These are phyloP conservation scores for Backusella morwellensis DNA, from an alignment of 192 early-diverging fungal species.

Conservation along the genomic window DNA sequence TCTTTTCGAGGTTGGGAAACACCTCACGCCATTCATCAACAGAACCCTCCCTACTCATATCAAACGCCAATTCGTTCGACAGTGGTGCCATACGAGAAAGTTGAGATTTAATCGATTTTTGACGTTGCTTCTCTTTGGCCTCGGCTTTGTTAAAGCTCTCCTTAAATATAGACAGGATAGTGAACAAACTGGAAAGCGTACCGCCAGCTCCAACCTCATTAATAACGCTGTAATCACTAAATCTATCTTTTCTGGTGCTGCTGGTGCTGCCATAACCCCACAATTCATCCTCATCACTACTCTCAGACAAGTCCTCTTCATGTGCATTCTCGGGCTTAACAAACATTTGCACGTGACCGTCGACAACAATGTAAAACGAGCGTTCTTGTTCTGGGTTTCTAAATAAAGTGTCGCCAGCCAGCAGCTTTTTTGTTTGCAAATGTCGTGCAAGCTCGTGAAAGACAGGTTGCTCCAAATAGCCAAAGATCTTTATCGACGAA, in stretches of 20 bases:
- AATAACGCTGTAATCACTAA: constrained; percentile 62
- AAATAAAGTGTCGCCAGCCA: constrained; percentile 77
- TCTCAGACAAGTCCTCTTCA: constrained; percentile 26
- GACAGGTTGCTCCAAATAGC: constrained; percentile 93
- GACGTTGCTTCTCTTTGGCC: constrained; percentile 36
- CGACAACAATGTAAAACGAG: constrained; percentile 95
- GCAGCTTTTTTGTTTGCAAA: constrained; percentile 72
- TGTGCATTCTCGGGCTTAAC: constrained; percentile 54
- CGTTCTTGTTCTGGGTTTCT: constrained; percentile 64
- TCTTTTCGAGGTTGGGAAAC: constrained; percentile 33
- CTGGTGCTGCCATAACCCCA: not conserved
- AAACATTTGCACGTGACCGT: constrained; percentile 91
- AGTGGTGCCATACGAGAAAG: not conserved
- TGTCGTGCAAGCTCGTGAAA: constrained; percentile 94
- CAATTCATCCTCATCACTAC: constrained; percentile 38
- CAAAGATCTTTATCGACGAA: constrained; percentile 91
- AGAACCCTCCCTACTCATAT: constrained; percentile 25
- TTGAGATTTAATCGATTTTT: not conserved
- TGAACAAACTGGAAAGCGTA: constrained; percentile 90
- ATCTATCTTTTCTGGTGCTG: constrained; percentile 34
- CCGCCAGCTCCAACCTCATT: constrained; percentile 91
- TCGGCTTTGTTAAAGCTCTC: constrained; percentile 64
- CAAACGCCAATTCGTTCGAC: not conserved
- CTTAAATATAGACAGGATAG: constrained; percentile 87
- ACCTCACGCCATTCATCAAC: constrained; percentile 36